Base-by-base conservation (phyloP, 2,329 filamentous ascomycete species). In the Macrophomina pseudophaseolina region DNA sequence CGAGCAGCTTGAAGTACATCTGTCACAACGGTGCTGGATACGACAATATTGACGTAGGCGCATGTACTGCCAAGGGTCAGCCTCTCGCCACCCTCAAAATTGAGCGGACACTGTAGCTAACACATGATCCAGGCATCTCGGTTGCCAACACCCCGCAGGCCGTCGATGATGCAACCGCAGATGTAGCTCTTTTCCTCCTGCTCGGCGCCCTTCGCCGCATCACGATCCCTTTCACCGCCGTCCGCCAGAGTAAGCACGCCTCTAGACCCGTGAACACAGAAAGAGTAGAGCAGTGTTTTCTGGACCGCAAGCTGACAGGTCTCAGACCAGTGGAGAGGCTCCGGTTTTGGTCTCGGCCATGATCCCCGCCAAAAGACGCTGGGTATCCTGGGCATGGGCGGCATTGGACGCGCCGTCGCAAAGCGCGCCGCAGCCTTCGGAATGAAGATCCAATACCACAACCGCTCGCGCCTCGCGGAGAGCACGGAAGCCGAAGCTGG, bases 361-460 rank as follows among this genome's bases (percentile, higher is more conserved):
- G 84, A 86, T 65, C 84, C 84, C 2, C 81, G 82, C 70, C 81
- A 83, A 67, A 85, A 85, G 72, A 76, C 76, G 1, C 80, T 86
- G 72, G 86, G 85, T 5, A 85, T 88, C 66, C 75, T 88, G 1
- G 86, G 86, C 11, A 87, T 88, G 84, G 86, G 86, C 32, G 85
- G 86, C 9, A 88, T 88, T 54, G 86, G 86, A 2, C 78, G 81
- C 14, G 82, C 83, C 6, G 80, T 83, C 9, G 80, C 80, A 30
- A 74, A 75, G 28, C 80, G 84, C 49, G 85, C 84, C 3, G 80
- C 80, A 35, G 82, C 82, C 0, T 87, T 88, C 69, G 86, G 86
- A 49, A 86, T 88, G 80, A 78, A 78, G 67, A 81, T 87, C n/a
- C 81, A 84, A 68, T 88, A 88, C 72, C 85, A 88, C 77, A 88